These are phyloP conservation scores for Globisporangium iwayamae DNA, from an alignment of 352 stramenopile genomes.

Conservation along the genomic window DNA sequence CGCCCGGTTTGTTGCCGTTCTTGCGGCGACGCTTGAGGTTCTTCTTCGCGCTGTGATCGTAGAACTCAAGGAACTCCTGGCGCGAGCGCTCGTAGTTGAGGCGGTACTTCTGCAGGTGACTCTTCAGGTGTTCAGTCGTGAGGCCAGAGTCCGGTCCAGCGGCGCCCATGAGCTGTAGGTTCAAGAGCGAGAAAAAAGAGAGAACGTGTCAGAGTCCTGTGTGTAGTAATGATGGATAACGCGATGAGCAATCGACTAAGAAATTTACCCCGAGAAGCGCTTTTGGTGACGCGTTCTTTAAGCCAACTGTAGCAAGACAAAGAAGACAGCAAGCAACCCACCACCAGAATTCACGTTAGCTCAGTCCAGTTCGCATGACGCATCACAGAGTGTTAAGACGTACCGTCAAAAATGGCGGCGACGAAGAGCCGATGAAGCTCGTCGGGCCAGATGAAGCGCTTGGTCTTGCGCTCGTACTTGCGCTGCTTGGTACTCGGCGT, in stretches of 20 bases:
- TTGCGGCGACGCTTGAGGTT: constrained; percentile 52
- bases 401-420: constrained; percentile 84
- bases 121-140: constrained; percentile 87
- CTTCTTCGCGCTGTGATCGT: constrained; percentile 70
- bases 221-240: background rate
- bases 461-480: constrained; percentile 88
- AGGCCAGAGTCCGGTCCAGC: constrained; percentile 53
- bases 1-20: constrained; percentile 32
- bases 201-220: background rate
- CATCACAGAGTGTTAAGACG: background rate
- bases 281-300: constrained; percentile 87
- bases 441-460: constrained; percentile 86
- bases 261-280: constrained; percentile 59
- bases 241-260: background rate
- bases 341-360: constrained; percentile 5
- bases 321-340: background rate
- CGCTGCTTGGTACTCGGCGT: constrained; percentile 39
- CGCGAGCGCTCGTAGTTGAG: constrained; percentile 86
- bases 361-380: constrained; percentile 10
- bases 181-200: constrained; percentile 11
- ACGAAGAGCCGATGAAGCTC: constrained; percentile 87
- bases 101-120: constrained; percentile 86
- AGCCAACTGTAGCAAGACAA: constrained; percentile 42
- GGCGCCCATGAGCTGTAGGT: constrained; percentile 59
- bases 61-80: constrained; percentile 83